Evolutionary conservation across 2,329 filamentous ascomycete species (phyloP).

Genomic region (Apiospora marii): DNA sequence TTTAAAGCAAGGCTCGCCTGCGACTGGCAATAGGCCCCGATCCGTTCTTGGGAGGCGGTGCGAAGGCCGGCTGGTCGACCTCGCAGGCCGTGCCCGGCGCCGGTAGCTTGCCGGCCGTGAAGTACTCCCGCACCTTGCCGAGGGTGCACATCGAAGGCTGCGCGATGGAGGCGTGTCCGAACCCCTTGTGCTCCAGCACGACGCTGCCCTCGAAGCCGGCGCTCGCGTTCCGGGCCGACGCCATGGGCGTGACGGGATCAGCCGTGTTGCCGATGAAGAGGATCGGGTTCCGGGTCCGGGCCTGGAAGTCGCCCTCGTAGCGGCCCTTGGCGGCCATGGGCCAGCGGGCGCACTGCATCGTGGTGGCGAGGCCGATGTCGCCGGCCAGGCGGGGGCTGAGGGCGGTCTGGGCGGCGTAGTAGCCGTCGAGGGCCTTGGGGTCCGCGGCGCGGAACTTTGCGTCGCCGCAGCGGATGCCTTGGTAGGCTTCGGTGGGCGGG

Average conservation of each 20-base stretch:
- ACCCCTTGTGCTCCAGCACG: slow-evolving; percentile 38
- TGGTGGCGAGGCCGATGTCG: slow-evolving; percentile 28
- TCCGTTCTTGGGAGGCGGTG: not conserved
- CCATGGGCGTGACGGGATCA: slow-evolving; percentile 43
- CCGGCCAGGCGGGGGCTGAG: slow-evolving; percentile 33
- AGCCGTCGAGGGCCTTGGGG: slow-evolving; percentile 24
- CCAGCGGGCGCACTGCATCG: slow-evolving; percentile 40
- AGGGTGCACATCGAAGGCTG: slow-evolving; percentile 12
- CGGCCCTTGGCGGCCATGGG: slow-evolving; percentile 37
- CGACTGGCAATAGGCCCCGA: not conserved
- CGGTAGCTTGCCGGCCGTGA: slow-evolving; percentile 21
- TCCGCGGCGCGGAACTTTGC: slow-evolving; percentile 17
- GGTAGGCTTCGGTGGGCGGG: slow-evolving; percentile 19
- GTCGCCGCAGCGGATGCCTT: slow-evolving; percentile 35
- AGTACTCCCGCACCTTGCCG: slow-evolving; percentile 7
- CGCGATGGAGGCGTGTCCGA: slow-evolving; percentile 25
- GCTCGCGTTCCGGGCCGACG: slow-evolving; percentile 40
- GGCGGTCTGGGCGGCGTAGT: slow-evolving; percentile 27
- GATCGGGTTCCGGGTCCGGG: slow-evolving; percentile 38
- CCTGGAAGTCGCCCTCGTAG: slow-evolving; percentile 33
- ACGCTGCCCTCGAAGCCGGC: slow-evolving; percentile 39
- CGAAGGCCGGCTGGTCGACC: slow-evolving; percentile 12
- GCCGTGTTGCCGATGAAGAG: slow-evolving; percentile 40
- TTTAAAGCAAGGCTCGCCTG: not conserved
- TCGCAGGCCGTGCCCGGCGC: slow-evolving; percentile 25